Evolutionary conservation across 2,329 filamentous ascomycete species (phyloP), one percentile per base, ranked within the genome.

Genomic region (Pseudocercospora fuligena): DNA sequence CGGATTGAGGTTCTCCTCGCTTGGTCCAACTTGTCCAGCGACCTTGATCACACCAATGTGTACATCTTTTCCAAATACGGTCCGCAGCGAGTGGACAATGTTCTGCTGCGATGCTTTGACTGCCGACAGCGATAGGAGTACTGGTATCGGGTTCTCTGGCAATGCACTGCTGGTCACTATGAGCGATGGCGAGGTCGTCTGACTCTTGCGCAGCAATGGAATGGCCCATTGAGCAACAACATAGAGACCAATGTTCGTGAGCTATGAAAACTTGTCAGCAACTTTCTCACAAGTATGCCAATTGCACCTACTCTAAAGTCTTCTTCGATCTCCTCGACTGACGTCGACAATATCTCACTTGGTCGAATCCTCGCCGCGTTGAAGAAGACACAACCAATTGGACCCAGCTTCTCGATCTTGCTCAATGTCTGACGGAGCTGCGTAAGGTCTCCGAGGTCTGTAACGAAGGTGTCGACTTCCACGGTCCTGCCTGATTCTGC

Each of bases 71-170:
- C 63, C 66, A 61, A 64, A 66, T 0, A 58, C 61, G 27, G 58
- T 46, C 12, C 63, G 25, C 12, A 68, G 43, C 11, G 63, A 61
- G 25, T 64, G 66, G 1, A 66, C 63, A 5, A 66, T 56, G 7
- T 68, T 68, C 27, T 66, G 66, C 43, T 68, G 66, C 8, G 47
- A 58, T 29, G 66, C 66, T 23, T 68, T 68, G 21, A 53, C 62
- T 16, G 66, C 66, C 23, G 66, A 68, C 16, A 65, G 56, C 8
- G 63, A 65, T 2, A 68, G 40, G 3, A 63, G 29, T 14, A 61
- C 53, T 2, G 66, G 60, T 9, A 43, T 43, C 1, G 63, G 56
- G 7, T 66, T 36, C 54, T 68, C 63, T 21, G 66, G 66, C 8
- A 66, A 25, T n/a, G 60, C 57, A 40, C 66, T 66, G 12, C 57